Evolutionary conservation across 2,329 filamentous ascomycete species (phyloP), one percentile per base, ranked within the genome.

Genomic region (Catunica adiposa): DNA sequence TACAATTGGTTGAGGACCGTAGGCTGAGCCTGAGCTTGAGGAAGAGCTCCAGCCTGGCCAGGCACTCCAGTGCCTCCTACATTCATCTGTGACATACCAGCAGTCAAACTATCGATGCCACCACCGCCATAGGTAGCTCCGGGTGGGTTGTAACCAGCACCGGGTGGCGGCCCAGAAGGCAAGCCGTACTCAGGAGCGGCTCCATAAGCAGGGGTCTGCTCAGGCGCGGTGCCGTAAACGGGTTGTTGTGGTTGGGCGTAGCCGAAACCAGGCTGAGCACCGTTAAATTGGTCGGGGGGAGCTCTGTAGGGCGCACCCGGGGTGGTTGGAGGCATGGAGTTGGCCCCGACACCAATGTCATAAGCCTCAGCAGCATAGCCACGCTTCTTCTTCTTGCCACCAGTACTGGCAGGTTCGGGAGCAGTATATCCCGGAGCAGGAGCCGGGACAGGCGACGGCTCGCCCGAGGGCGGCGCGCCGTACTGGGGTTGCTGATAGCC

Each of bases 281-380:
- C 69, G 65, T 70, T 75, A 68, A 70, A 81, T 62, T 72, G 72
- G 56, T 76, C 78, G 37, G 73, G 78, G 54, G 67, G 68, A 56
- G 67, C 71, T 57, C 59, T 63, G 58, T 62, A 63, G 61, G 64
- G 69, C 64, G 61, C 68, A 56, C 73, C 74, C 31, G 70, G 77
- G 54, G 63, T 64, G 56, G 65, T 68, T 14, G 15, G n/a, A 5
- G 53, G 46, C 15, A 29, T 46, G 55, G 84, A 82, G 76, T 97
- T 97, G 65, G 86, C 86, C 63, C 90, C 92, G 53, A 79, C 78
- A 53, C 86, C 88, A 63, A 97, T 92, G 58, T 94, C 90, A 69
- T 94, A 98, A 48, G 90, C 90, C 69, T 94, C 86, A 57, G 87
- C 87, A 55, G 92, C 92, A 73, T 97, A 97, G 57, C 86, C 84